These are phyloP conservation scores for Casuarina cunninghamiana DNA, from an alignment of 306 rosid genomes.

Conservation along the genomic window DNA sequence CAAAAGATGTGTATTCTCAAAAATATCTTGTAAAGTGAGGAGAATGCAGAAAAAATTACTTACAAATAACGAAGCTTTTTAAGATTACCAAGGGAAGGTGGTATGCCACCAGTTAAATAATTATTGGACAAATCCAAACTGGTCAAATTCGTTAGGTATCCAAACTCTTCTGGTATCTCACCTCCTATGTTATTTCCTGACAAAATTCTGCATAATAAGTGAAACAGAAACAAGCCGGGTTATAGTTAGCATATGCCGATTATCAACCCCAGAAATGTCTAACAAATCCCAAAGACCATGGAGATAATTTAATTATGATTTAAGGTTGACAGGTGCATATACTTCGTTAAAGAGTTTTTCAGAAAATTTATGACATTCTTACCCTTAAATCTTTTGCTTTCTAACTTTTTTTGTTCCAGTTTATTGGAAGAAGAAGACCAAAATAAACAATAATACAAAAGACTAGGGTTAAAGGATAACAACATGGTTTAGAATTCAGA, in stretches of 20 bases:
- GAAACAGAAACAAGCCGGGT: constrained; percentile 20
- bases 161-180: constrained; percentile 72
- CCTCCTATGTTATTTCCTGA: constrained; percentile 87
- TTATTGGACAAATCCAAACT: constrained; percentile 82
- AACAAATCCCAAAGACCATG: background rate
- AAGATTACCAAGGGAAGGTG: constrained; percentile 80
- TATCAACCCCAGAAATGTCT: constrained; percentile 9
- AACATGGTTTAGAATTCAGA: background rate
- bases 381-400: no score
- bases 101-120: constrained; percentile 77
- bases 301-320: background rate
- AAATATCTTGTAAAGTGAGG: constrained; percentile 14
- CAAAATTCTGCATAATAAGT: constrained; percentile 58
- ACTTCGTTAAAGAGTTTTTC: background rate
- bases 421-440: background rate
- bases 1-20: constrained; percentile 18
- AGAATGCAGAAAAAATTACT: constrained; percentile 39
- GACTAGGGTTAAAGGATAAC: background rate
- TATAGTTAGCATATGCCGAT: background rate
- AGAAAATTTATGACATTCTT: background rate
- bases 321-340: background rate
- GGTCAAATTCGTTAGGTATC: constrained; percentile 60
- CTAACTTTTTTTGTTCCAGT: background rate
- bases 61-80: constrained; percentile 79
- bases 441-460: background rate